Conservation (phyloP, 2,329 filamentous ascomycete genomes). For the Xylaria sp. region DNA sequence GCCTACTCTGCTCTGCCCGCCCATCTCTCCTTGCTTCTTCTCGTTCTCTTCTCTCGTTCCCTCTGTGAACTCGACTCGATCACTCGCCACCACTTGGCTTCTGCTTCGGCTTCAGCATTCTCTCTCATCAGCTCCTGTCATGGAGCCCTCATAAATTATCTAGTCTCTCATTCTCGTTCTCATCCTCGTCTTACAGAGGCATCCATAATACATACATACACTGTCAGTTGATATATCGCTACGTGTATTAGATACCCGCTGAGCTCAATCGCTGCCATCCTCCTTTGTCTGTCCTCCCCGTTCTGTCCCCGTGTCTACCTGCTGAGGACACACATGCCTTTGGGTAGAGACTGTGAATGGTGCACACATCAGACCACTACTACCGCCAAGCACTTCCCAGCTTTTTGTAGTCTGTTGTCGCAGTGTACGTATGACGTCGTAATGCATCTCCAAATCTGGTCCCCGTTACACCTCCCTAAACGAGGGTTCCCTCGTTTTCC, state of each 20-base stretch:
- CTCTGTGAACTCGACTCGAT: slow-evolving; percentile 5
- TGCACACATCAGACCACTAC: slow-evolving; percentile 2
- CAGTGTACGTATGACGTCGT: slow-evolving; percentile 28
- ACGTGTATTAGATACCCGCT: not conserved
- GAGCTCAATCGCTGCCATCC: not conserved
- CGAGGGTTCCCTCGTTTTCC: slow-evolving; percentile 5
- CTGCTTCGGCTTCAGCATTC: not conserved
- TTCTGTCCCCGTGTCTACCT: not conserved
- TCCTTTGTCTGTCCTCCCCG: not conserved
- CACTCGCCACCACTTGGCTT: not conserved
- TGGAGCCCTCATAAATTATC: not conserved
- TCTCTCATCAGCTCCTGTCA: not conserved
- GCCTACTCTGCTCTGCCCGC: not conserved
- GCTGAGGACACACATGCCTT: not conserved
- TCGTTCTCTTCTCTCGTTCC: not conserved
- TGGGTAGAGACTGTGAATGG: not conserved
- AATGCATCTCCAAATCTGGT: slow-evolving; percentile 11
- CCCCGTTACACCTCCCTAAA: slow-evolving; percentile 3
- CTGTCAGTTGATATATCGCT: no score
- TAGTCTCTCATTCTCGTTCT: not conserved
- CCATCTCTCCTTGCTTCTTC: not conserved
- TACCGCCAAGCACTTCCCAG: not conserved
- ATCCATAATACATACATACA: not conserved
- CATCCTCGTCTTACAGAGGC: not conserved
- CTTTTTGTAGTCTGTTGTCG: slow-evolving; percentile 5